phyloP scores from a whole-genome alignment of 1,284 basidiomycete species.

The Leucocoprinus gongylophorus region DNA sequence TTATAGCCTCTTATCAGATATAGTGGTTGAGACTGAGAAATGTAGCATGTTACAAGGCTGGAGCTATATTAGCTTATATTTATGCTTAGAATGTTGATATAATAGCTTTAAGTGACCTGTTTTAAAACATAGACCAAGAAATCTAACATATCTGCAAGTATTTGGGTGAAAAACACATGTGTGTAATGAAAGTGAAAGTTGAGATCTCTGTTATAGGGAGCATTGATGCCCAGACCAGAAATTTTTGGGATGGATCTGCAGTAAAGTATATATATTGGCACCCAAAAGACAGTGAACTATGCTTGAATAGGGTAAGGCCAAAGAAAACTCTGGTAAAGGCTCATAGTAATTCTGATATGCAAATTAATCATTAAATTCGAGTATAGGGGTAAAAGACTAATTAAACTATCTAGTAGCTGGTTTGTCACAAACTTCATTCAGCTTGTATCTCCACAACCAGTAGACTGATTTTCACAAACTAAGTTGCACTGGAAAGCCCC shows the following conservation, averaged over 20 bases:
- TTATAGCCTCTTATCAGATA: conserved; percentile 46
- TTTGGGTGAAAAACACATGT: conserved; percentile 43
- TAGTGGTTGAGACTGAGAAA: conserved; percentile 42
- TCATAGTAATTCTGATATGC: conserved; percentile 59
- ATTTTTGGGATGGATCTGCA: conserved; percentile 47
- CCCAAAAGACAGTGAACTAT: conserved; percentile 63
- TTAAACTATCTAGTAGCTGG: conserved; percentile 64
- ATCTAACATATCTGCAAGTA: conserved; percentile 55
- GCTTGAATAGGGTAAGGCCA: conserved; percentile 59
- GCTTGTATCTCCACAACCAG: too few species aligned
- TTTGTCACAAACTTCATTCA: too few species aligned
- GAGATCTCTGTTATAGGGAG: conserved; percentile 43
- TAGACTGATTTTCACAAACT: too few species aligned
- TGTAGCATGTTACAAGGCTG: conserved; percentile 39
- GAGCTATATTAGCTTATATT: conserved; percentile 35
- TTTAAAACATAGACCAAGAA: conserved; percentile 62
- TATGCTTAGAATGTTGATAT: conserved; percentile 51
- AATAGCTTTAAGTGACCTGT: conserved; percentile 57
- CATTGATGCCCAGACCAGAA: conserved; percentile 49
- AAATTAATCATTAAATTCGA: conserved; percentile 62
- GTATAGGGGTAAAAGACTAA: conserved; percentile 63
- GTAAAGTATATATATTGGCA: conserved; percentile 56
- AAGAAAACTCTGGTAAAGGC: conserved; percentile 61
- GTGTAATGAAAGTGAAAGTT: conserved; percentile 50
- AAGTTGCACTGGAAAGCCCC: too few species aligned